Conservation (phyloP, 257 asterid genomes). For the Solanum piurae region DNA sequence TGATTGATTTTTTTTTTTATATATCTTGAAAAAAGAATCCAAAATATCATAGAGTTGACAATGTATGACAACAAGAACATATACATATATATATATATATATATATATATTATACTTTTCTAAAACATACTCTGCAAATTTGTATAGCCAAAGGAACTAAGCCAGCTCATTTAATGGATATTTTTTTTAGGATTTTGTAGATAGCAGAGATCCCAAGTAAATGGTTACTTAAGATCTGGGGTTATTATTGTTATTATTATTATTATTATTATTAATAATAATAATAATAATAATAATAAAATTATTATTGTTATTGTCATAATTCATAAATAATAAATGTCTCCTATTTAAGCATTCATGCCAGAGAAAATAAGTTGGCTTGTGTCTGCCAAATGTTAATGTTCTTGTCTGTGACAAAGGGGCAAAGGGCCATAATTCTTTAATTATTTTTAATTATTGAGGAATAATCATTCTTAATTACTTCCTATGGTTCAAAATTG, state of each 20-base stretch:
- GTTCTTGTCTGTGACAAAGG: constrained; percentile 15
- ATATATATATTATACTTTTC: neutral
- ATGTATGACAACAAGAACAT: constrained; percentile 10
- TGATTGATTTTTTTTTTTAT: neutral
- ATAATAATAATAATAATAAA: neutral
- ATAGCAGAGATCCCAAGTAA: constrained; percentile 3
- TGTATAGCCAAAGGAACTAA: neutral
- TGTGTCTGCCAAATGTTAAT: constrained; percentile 17
- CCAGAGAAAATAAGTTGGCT: constrained; percentile 26
- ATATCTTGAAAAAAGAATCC: neutral
- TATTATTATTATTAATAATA: neutral
- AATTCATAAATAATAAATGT: constrained; percentile 8
- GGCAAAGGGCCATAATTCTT: neutral
- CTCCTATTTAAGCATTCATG: constrained; percentile 8
- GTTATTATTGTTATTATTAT: neutral
- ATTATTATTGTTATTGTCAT: neutral
- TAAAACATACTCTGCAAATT: neutral
- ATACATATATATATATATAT: no score
- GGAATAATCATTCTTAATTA: neutral
- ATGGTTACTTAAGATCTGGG: constrained; percentile 9
- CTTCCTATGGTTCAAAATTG: neutral
- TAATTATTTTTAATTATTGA: neutral
- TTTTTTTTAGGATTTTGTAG: neutral
- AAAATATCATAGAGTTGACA: neutral
- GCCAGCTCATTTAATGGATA: constrained; percentile 4